Evolutionary conservation across 1,139 yeast genomes (phyloP).

Genomic region (Lodderomyces orthopsilosis): DNA sequence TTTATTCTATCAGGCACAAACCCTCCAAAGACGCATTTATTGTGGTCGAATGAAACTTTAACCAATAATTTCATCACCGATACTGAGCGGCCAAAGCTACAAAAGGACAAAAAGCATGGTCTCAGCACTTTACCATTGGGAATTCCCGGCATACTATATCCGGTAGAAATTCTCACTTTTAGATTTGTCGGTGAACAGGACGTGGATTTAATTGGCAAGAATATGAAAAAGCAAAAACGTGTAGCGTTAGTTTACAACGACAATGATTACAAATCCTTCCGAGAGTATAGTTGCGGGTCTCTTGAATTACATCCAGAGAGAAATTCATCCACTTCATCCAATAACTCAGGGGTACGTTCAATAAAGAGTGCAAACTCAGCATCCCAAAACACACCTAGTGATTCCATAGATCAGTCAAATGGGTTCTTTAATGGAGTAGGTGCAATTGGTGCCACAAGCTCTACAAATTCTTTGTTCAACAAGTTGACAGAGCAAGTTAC

Average conservation of each 20-base stretch:
- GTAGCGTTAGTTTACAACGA: slow-evolving; percentile 29
- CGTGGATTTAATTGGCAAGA: slow-evolving; percentile 2
- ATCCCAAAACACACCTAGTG: slow-evolving; percentile 7
- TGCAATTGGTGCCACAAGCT: slow-evolving; percentile 3
- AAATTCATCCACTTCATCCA: slow-evolving; percentile 9
- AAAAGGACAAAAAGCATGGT: slow-evolving; percentile 9
- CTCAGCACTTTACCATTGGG: slow-evolving; percentile 29
- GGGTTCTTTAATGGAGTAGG: slow-evolving; percentile 6
- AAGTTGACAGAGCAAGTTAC: slow-evolving; percentile 11
- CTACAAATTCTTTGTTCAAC: slow-evolving; percentile 8
- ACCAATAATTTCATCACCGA: slow-evolving; percentile 14
- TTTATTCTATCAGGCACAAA: slow-evolving; percentile 27
- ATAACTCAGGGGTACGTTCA: slow-evolving; percentile 1
- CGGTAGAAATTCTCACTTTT: slow-evolving; percentile 21
- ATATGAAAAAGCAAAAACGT: slow-evolving; percentile 15
- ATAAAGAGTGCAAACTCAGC: slow-evolving; percentile 4
- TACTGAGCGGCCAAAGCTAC: slow-evolving; percentile 9
- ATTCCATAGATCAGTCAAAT: slow-evolving; percentile 5
- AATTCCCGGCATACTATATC: slow-evolving; percentile 30
- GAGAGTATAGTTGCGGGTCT: slow-evolving; percentile 9
- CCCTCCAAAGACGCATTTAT: slow-evolving; percentile 17
- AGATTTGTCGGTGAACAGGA: slow-evolving; percentile 6
- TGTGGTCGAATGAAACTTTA: slow-evolving; percentile 19
- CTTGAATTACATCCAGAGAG: background rate
- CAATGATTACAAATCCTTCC: slow-evolving; percentile 22